Percentiles rank a stretch among this genome's conserved stretches.
Conservation (phyloP, 768 basidiomycete genomes). For the Suillus bovinus region DNA sequence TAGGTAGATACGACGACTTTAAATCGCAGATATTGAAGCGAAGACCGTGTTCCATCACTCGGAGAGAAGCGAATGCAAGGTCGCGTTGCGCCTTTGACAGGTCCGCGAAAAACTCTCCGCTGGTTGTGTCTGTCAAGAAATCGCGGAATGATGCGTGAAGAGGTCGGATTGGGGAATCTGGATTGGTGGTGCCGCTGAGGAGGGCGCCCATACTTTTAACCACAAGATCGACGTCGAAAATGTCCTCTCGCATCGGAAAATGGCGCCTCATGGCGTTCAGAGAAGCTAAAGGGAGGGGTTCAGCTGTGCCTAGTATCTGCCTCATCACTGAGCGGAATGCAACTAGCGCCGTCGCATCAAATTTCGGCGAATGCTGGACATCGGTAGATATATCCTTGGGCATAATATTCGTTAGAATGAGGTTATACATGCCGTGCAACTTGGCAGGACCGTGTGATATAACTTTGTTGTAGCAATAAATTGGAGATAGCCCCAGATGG, state of each 20-base stretch:
- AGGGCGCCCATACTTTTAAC: conserved; percentile 9
- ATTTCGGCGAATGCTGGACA: too few relatives aligned
- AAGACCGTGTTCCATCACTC: conserved; percentile 30
- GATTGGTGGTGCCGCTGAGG: conserved; percentile 7
- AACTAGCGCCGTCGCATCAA: not conserved
- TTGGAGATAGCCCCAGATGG: not conserved
- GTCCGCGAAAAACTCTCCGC: conserved; percentile 17
- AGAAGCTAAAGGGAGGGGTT: conserved; percentile 7
- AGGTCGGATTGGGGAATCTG: conserved; percentile 12
- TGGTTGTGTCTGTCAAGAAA: conserved; percentile 22
- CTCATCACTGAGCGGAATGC: conserved; percentile 5
- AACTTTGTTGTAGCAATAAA: not conserved
- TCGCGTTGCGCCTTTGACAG: conserved; percentile 12
- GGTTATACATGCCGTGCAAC: conserved; percentile 7
- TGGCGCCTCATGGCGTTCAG: conserved; percentile 1
- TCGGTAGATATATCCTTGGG: not conserved
- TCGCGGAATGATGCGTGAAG: conserved; percentile 32
- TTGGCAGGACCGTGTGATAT: not conserved
- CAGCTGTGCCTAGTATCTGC: not conserved
- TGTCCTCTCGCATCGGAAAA: not conserved
- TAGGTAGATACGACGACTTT: too few relatives aligned
- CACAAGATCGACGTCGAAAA: conserved; percentile 2
- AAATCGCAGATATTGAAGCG: too few relatives aligned
- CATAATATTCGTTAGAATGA: conserved; percentile 10
- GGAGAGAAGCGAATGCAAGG: conserved; percentile 25